Evolutionary conservation across 441 rosid species (phyloP).

Genomic region (Brassica balearica): DNA sequence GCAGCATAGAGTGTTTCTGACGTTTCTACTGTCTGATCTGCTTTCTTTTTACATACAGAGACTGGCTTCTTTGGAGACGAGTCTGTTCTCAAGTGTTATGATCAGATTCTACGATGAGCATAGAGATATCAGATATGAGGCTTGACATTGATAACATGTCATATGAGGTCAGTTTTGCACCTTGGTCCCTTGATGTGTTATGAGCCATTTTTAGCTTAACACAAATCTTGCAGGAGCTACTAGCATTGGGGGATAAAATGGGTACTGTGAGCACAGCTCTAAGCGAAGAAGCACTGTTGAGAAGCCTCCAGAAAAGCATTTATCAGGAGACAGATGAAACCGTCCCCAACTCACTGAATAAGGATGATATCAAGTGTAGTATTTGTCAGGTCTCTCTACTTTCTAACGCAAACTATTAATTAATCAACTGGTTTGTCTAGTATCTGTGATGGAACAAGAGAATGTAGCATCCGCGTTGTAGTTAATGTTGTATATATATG

Average conservation of each 20-base stretch:
- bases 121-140: conserved; percentile 97
- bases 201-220: background rate
- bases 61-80: conserved; percentile 79
- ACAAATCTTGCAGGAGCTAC: conserved; percentile 66
- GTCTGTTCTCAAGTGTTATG: conserved; percentile 68
- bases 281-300: conserved; percentile 78
- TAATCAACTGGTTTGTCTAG: background rate
- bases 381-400: conserved; percentile 76
- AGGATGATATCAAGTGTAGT: conserved; percentile 75
- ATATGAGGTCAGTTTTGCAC: conserved; percentile 65
- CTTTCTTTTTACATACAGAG: conserved; percentile 60
- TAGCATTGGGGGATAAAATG: conserved; percentile 96
- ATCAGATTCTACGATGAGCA: conserved; percentile 77
- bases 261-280: conserved; percentile 96
- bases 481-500: conserved; percentile 22
- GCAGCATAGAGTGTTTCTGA: conserved; percentile 2
- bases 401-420: conserved; percentile 1
- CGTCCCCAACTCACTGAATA: conserved; percentile 15
- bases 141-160: conserved; percentile 97
- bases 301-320: conserved; percentile 64
- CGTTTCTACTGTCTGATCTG: conserved; percentile 19
- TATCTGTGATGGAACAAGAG: background rate
- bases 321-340: conserved; percentile 50
- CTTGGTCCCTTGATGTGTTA: background rate
- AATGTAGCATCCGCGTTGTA: background rate